Percentiles rank a stretch among this genome's conserved stretches.
These are phyloP conservation scores for Obelidium mucronatum DNA, from an alignment of 192 early-diverging fungal species.

Conservation along the genomic window DNA sequence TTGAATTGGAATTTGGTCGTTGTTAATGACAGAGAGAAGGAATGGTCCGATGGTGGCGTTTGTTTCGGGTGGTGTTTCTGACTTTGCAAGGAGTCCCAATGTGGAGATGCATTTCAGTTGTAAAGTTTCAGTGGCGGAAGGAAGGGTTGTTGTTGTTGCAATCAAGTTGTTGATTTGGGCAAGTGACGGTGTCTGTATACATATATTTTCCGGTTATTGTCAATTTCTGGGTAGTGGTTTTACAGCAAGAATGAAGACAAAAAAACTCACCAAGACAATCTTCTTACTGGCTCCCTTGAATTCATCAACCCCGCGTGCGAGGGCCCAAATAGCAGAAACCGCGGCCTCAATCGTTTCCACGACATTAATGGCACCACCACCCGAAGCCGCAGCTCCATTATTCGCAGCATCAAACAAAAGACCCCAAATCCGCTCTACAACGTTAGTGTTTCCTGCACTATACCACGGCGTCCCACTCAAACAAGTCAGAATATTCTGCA, in stretches of 20 bases:
- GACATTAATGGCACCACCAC: conserved; percentile 39
- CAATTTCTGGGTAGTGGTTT: conserved; percentile 47
- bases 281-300: conserved; percentile 30
- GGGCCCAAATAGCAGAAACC: conserved; percentile 79
- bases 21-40: not conserved
- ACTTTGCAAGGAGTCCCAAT: conserved; percentile 74
- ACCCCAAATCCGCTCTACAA: conserved; percentile 27
- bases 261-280: conserved; percentile 8
- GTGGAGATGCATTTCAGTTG: conserved; percentile 75
- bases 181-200: conserved; percentile 32
- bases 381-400: conserved; percentile 52
- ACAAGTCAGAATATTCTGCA: conserved; percentile 43
- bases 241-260: not conserved
- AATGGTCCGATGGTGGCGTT: conserved; percentile 31
- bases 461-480: conserved; percentile 32
- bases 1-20: conserved; percentile 34
- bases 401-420: conserved; percentile 45
- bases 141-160: conserved; percentile 38
- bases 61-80: not conserved
- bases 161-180: conserved; percentile 60
- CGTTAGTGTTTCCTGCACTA: not conserved
- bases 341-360: conserved; percentile 56
- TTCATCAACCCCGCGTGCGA: conserved; percentile 70
- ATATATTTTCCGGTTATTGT: not conserved
- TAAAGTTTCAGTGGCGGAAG: conserved; percentile 40